Conservation (phyloP, 2,329 filamentous ascomycete species). For the Monilinia fructigena region DNA sequence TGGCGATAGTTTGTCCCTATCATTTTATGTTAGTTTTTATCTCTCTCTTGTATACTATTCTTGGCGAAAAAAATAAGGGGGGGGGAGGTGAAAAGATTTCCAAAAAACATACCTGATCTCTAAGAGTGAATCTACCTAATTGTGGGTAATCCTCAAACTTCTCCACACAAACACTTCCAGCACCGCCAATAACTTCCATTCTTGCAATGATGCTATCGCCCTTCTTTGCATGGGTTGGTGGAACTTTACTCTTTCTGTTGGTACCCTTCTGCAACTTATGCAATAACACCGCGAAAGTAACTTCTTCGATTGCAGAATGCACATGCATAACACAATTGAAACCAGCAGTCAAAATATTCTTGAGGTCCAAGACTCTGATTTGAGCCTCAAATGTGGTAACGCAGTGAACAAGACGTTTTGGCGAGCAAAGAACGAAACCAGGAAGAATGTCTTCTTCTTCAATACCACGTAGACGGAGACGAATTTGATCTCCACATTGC, state of each 20-base stretch:
- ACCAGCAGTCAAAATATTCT: slow-evolving; percentile 87
- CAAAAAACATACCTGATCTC: slow-evolving; percentile 67
- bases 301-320: slow-evolving; percentile 95
- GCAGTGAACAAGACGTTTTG: slow-evolving; percentile 88
- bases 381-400: slow-evolving; percentile 91
- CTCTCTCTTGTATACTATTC: background rate
- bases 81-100: slow-evolving; percentile 23
- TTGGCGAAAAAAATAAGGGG: background rate
- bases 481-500: slow-evolving; percentile 92
- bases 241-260: slow-evolving; percentile 84
- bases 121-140: slow-evolving; percentile 83
- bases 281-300: slow-evolving; percentile 82
- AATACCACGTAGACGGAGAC: slow-evolving; percentile 85
- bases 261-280: slow-evolving; percentile 97
- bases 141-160: slow-evolving; percentile 95
- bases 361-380: slow-evolving; percentile 91
- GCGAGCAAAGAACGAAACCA: slow-evolving; percentile 93
- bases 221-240: slow-evolving; percentile 85
- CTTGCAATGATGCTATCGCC: slow-evolving; percentile 86
- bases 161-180: slow-evolving; percentile 87
- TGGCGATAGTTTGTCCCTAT: slow-evolving; percentile 97
- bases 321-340: slow-evolving; percentile 99
- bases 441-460: slow-evolving; percentile 97
- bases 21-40: slow-evolving; percentile 31
- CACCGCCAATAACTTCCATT: slow-evolving; percentile 80